phyloP scores from a whole-genome alignment of 1,284 basidiomycete genomes.

The Sporisorium graminicola region DNA sequence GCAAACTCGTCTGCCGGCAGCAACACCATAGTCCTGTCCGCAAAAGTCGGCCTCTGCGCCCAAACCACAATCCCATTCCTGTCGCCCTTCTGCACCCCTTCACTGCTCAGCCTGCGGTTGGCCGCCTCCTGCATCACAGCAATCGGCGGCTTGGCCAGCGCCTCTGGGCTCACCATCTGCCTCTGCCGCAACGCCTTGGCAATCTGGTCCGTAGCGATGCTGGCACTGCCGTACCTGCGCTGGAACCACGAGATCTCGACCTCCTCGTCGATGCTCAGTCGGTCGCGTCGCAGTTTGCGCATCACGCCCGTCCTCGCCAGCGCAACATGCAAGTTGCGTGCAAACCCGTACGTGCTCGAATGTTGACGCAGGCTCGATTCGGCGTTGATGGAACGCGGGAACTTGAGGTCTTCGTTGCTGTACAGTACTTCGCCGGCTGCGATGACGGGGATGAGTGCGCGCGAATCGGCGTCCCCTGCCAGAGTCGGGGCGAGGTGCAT shows the following conservation, averaged over 20 bases:
- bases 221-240: slow-evolving; percentile 48
- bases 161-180: slow-evolving; percentile 54
- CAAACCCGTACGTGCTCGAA: slow-evolving; percentile 35
- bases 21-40: slow-evolving; percentile 17
- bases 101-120: slow-evolving; percentile 13
- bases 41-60: slow-evolving; percentile 32
- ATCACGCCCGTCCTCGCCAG: slow-evolving; percentile 53
- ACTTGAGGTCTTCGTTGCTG: slow-evolving; percentile 42
- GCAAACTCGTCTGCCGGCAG: slow-evolving; percentile 26
- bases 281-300: slow-evolving; percentile 43
- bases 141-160: slow-evolving; percentile 54
- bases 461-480: slow-evolving; percentile 23
- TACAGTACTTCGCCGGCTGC: slow-evolving; percentile 24
- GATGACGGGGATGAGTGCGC: slow-evolving; percentile 31
- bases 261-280: slow-evolving; percentile 44
- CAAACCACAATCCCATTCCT: slow-evolving; percentile 45
- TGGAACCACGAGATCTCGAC: slow-evolving; percentile 64
- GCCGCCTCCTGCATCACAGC: slow-evolving; percentile 9
- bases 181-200: slow-evolving; percentile 35
- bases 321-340: slow-evolving; percentile 44
- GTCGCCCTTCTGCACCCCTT: slow-evolving; percentile 22
- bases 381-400: slow-evolving; percentile 58
- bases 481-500: slow-evolving; percentile 46
- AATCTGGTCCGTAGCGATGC: slow-evolving; percentile 48
- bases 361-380: slow-evolving; percentile 26